phyloP scores from a whole-genome alignment of 352 stramenopile genomes.

The Hyaloperonospora brassicae region DNA sequence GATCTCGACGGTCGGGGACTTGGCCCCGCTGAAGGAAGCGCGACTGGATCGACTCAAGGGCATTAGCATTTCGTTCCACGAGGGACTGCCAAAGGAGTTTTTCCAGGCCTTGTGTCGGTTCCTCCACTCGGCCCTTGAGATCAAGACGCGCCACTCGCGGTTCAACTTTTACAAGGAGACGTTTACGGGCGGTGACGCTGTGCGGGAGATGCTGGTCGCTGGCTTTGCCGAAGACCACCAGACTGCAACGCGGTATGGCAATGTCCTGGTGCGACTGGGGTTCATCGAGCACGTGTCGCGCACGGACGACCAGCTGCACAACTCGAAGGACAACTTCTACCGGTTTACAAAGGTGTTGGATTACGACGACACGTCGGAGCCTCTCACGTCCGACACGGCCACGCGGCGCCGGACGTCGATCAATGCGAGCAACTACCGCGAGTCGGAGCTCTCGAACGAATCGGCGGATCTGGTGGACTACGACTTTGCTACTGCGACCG shows the following conservation, averaged over 20 bases:
- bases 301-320: conserved; percentile 70
- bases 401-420: conserved; percentile 38
- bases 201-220: conserved; percentile 63
- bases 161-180: conserved; percentile 86
- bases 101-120: conserved; percentile 68
- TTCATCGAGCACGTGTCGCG: conserved; percentile 80
- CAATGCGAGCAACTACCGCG: conserved; percentile 60
- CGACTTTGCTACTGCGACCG: conserved; percentile 62
- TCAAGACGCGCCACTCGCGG: conserved; percentile 75
- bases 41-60: conserved; percentile 64
- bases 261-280: conserved; percentile 71
- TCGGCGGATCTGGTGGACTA: conserved; percentile 52
- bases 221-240: conserved; percentile 75
- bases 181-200: conserved; percentile 67
- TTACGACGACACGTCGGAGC: conserved; percentile 35
- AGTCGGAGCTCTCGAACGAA: conserved; percentile 65
- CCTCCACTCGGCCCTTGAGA: conserved; percentile 59
- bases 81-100: conserved; percentile 72
- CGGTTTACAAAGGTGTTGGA: conserved; percentile 68
- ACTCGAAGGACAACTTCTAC: conserved; percentile 82
- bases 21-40: conserved; percentile 61
- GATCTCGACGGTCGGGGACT: conserved; percentile 38
- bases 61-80: conserved; percentile 72
- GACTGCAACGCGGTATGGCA: conserved; percentile 59
- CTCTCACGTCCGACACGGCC: conserved; percentile 24